Base-by-base conservation (phyloP, 1,284 basidiomycete genomes). In the Cryptococcus sp. region DNA sequence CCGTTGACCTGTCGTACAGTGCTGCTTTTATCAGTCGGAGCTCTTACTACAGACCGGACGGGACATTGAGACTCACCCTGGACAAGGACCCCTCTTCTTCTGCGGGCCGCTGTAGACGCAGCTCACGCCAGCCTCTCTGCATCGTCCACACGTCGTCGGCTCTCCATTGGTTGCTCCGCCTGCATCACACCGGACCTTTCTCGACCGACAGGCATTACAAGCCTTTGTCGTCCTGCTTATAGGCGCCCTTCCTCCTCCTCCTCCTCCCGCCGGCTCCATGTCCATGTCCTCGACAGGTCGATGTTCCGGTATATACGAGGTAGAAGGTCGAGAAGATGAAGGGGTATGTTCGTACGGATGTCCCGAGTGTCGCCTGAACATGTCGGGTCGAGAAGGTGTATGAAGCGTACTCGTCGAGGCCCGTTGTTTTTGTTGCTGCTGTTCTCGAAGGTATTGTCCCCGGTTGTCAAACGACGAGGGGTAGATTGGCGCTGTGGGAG, bases 141-240 rank as follows among this genome's bases (percentile, higher is more conserved):
- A 66, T 4, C 65, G 49, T 21, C 58, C 56, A 43, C 65, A 64
- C 2, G 54, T 46, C 19, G 45, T 45, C 4, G 54, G 51, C n/a
- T 56, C 51, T 3, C 54, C 53, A 18, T 54, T 51, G 1, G 51
- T 46, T 11, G 51, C 32, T 21, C 60, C 62, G 7, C 61, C 62
- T 7, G 64, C 61, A 43, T 63, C 61, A 40, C 65, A 66, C 10
- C 65, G 51, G 0, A 66, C 65, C 43, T 66, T 66, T 11, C 65
- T 47, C 10, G 56, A 45, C 21, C 65, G 52, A 41, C 65, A 66
- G 0, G 61, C 56, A 34, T 66, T 63, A 45, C 65, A 66, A 1
- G 65, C 65, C 41, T 63, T 63, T 3, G 62, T 65, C 0, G 59
- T 65, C 10, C 65, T 53, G 14, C 62, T 65, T 28, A 66, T 66